Conservation (phyloP, 2,329 filamentous ascomycete species). For the Raffaelea arxii region DNA sequence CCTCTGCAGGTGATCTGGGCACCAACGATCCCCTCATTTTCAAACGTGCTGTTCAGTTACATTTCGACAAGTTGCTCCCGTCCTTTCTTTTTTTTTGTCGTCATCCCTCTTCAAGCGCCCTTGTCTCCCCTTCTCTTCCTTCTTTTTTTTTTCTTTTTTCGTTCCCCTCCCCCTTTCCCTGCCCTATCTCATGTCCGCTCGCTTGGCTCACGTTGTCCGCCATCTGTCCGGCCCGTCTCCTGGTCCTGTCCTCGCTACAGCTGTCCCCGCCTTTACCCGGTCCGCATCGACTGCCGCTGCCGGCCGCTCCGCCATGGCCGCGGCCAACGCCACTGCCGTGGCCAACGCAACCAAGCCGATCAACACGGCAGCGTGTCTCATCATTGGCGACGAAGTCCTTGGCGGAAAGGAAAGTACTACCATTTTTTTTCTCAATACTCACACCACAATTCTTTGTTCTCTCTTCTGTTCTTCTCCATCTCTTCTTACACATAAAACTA, state of each 20-base stretch:
- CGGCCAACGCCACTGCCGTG: constrained; percentile 10
- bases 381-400: constrained; percentile 95
- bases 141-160: background rate
- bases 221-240: constrained; percentile 8
- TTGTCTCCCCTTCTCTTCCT: no score
- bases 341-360: constrained; percentile 41
- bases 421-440: background rate
- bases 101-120: no score
- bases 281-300: background rate
- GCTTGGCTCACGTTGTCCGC: constrained; percentile 8
- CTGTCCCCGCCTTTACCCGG: background rate
- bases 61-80: no score
- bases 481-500: background rate
- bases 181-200: constrained; percentile 9
- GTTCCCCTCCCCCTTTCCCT: background rate
- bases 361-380: constrained; percentile 81
- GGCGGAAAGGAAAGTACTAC: constrained; percentile 67
- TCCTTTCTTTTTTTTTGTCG: no score
- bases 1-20: no score
- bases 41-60: no score
- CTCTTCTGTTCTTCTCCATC: background rate
- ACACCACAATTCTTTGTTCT: no score
- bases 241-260: background rate
- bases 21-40: no score
- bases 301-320: constrained; percentile 7